phyloP scores from a whole-genome alignment of 768 basidiomycete genomes.

The Psilocybe cubensis region DNA sequence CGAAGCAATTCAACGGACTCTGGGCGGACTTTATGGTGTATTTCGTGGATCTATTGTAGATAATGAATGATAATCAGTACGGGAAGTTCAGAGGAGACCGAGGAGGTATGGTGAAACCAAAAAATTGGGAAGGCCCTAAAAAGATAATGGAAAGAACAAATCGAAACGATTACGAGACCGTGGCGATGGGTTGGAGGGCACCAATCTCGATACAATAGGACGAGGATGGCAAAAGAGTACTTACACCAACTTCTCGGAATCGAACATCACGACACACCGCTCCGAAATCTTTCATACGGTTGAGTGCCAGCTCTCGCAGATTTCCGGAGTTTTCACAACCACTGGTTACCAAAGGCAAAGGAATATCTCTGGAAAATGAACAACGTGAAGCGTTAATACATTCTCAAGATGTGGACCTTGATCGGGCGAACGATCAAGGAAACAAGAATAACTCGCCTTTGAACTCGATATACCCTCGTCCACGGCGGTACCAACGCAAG shows the following conservation, averaged over 20 bases:
- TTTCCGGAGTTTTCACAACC: constrained; percentile 99
- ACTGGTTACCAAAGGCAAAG: constrained; percentile 92
- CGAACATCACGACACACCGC: constrained; percentile 97
- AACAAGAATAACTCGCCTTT: constrained; percentile 58
- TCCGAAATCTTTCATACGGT: constrained; percentile 99
- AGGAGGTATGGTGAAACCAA: constrained; percentile 7
- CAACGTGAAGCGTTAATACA: constrained; percentile 5
- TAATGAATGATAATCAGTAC: constrained; percentile 10
- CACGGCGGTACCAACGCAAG: constrained; percentile 97
- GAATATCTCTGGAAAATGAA: constrained; percentile 76
- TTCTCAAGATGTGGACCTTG: constrained; percentile 16
- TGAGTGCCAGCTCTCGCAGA: constrained; percentile 91
- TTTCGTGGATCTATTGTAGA: constrained; percentile 84
- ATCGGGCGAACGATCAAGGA: neutral
- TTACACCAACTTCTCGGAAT: constrained; percentile 95
- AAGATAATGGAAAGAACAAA: neutral
- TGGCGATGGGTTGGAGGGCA: constrained; percentile 10
- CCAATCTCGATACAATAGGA: neutral
- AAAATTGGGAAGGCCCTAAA: constrained; percentile 7
- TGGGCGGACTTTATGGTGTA: constrained; percentile 96
- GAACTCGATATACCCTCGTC: constrained; percentile 98
- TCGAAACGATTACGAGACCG: constrained; percentile 9
- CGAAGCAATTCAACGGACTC: constrained; percentile 94
- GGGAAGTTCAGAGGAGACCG: neutral
- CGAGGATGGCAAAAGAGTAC: constrained; percentile 29